Evolutionary conservation across 2,329 filamentous ascomycete species (phyloP).

Genomic region (Ascochyta clinopodiicola): DNA sequence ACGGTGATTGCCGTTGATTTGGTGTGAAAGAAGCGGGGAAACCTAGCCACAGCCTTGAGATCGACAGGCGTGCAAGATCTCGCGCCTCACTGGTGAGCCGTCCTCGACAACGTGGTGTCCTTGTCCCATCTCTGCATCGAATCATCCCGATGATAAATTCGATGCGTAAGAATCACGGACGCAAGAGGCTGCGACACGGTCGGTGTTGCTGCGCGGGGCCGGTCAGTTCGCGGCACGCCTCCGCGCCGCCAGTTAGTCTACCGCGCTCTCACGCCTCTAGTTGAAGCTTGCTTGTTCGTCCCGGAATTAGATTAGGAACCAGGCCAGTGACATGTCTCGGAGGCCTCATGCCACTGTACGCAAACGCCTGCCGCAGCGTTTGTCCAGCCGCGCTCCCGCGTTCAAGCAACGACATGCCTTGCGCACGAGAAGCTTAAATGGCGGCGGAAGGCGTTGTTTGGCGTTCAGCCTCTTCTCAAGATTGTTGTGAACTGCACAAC

Average conservation of each 20-base stretch:
- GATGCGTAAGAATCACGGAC: neutral
- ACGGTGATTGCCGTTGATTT: neutral
- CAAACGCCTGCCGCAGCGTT: constrained; percentile 1
- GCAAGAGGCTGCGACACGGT: neutral
- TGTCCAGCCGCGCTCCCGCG: neutral
- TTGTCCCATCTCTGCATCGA: neutral
- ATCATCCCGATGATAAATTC: neutral
- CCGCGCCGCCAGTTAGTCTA: neutral
- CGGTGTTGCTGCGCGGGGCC: constrained; percentile 1
- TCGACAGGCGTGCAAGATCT: neutral
- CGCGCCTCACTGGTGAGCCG: neutral
- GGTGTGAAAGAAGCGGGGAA: constrained; percentile 1
- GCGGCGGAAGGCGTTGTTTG: constrained; percentile 1
- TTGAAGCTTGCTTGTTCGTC: neutral
- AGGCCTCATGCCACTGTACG: neutral
- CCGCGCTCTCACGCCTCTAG: neutral
- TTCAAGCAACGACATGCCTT: constrained; percentile 1
- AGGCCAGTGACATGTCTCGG: neutral
- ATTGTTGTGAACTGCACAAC: neutral
- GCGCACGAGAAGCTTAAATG: neutral
- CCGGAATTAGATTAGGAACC: neutral
- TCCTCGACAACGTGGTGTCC: neutral
- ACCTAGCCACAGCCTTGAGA: neutral
- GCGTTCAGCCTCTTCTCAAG: neutral
- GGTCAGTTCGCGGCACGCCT: neutral